phyloP scores from a whole-genome alignment of 768 basidiomycete genomes.

The Clitopilus hobsonii region DNA sequence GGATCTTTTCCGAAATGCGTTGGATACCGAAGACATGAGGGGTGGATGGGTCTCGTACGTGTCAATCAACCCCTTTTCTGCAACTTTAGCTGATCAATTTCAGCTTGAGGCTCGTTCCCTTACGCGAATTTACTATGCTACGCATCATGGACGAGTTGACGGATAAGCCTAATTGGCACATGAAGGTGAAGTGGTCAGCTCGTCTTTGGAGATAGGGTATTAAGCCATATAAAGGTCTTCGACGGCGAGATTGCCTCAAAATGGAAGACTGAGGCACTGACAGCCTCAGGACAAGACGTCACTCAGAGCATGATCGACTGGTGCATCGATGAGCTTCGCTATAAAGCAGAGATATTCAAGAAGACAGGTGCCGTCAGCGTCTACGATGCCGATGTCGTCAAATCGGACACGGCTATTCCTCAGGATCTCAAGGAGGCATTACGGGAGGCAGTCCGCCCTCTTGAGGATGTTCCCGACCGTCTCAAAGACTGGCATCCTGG shows the following conservation, averaged over 20 bases:
- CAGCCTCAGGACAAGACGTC: constrained; percentile 3
- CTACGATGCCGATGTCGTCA: constrained; percentile 17
- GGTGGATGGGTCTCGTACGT: too few relatives aligned
- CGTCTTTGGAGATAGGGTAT: too few relatives aligned
- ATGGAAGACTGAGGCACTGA: constrained; percentile 11
- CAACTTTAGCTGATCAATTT: too few relatives aligned
- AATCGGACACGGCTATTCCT: constrained; percentile 23
- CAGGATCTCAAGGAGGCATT: constrained; percentile 10
- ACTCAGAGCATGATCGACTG: constrained; percentile 15
- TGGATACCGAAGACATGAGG: not conserved
- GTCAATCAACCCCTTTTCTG: too few relatives aligned
- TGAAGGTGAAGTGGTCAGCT: too few relatives aligned
- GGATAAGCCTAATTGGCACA: constrained; percentile 13
- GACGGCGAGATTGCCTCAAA: constrained; percentile 11
- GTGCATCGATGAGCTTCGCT: constrained; percentile 18
- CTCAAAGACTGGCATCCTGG: constrained; percentile 37
- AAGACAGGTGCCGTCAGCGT: constrained; percentile 12
- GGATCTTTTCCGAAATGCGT: not conserved
- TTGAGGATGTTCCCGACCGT: constrained; percentile 27
- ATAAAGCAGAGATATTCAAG: constrained; percentile 13
- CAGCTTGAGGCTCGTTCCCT: constrained; percentile 10
- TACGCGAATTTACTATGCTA: constrained; percentile 15
- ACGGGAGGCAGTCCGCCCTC: constrained; percentile 11
- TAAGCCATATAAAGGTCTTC: too few relatives aligned
- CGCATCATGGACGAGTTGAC: constrained; percentile 13